Evolutionary conservation across 805 yeast species (phyloP).

Genomic region (Saccharomycopsis sp.): DNA sequence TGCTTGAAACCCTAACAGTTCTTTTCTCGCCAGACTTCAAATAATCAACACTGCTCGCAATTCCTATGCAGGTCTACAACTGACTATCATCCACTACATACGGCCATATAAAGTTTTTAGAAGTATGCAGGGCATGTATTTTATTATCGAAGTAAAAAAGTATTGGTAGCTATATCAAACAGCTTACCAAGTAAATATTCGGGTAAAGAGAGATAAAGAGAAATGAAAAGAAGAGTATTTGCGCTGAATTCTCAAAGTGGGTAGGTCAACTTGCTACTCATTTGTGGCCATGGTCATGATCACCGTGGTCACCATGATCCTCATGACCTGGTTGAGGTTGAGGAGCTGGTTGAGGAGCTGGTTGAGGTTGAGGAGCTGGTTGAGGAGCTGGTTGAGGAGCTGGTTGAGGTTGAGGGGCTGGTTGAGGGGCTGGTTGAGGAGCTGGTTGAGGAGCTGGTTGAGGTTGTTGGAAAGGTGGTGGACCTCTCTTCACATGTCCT

Average conservation of each 20-base stretch:
- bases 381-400: background rate
- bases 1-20: no score
- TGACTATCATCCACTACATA: no score
- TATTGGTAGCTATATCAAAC: background rate
- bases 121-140: slow-evolving; percentile 33
- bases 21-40: no score
- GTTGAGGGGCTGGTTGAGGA: background rate
- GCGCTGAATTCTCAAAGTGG: background rate
- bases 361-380: background rate
- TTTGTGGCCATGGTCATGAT: background rate
- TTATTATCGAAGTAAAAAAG: background rate
- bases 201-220: background rate
- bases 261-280: background rate
- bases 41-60: no score
- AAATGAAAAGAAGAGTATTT: background rate
- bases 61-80: no score
- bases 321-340: slow-evolving; percentile 1
- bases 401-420: background rate
- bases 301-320: no score
- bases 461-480: background rate
- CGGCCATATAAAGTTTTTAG: no score
- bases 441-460: background rate
- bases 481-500: background rate
- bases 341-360: background rate
- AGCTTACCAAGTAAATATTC: background rate